phyloP scores from a whole-genome alignment of 768 basidiomycete species.

The Crassisporium funariophilum region DNA sequence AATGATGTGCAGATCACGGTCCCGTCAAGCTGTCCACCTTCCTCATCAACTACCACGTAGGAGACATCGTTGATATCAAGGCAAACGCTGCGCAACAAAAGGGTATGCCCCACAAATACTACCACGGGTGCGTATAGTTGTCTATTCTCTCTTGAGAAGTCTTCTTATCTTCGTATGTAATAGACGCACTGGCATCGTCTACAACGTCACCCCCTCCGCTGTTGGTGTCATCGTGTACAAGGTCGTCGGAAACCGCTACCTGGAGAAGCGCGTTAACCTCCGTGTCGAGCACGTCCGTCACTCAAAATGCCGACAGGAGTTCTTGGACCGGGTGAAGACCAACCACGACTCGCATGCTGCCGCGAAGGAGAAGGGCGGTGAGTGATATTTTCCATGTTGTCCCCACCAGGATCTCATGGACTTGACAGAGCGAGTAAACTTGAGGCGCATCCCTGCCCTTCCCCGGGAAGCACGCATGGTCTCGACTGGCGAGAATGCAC shows the following conservation, averaged over 20 bases:
- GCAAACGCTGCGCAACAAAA: constrained; percentile 99
- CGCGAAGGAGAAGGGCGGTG: constrained; percentile 90
- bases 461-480: constrained; percentile 83
- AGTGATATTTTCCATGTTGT: constrained; percentile 32
- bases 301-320: constrained; percentile 98
- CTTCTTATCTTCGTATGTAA: constrained; percentile 4
- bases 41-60: constrained; percentile 90
- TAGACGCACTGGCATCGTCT: constrained; percentile 98
- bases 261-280: constrained; percentile 99
- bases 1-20: constrained; percentile 72
- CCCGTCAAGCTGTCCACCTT: constrained; percentile 89
- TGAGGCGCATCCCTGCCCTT: constrained; percentile 83
- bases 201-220: constrained; percentile 94
- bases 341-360: constrained; percentile 84
- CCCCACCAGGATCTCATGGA: constrained; percentile 1
- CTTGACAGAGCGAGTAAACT: constrained; percentile 76
- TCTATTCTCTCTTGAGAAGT: neutral
- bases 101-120: constrained; percentile 99
- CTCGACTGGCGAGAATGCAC: constrained; percentile 70
- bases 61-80: constrained; percentile 99
- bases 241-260: constrained; percentile 97
- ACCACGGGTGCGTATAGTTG: constrained; percentile 77
- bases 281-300: constrained; percentile 94
- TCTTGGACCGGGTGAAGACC: constrained; percentile 91
- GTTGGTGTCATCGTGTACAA: constrained; percentile 99